Percentiles rank a stretch among this genome's conserved stretches.
Evolutionary conservation across 257 asterid genomes (phyloP).

Genomic region (Solanum paucissectum): DNA sequence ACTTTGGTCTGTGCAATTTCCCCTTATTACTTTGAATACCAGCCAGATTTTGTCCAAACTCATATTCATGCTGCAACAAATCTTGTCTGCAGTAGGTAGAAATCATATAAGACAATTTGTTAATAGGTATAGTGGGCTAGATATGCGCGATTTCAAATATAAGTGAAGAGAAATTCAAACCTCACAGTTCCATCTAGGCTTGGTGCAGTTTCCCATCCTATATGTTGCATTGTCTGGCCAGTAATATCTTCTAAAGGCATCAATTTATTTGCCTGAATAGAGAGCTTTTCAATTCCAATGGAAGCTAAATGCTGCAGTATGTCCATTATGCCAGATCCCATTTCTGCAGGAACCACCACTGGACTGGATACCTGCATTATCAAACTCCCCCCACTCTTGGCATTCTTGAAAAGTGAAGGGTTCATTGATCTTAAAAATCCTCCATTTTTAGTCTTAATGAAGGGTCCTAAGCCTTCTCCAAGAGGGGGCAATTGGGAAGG

Average conservation of each 20-base stretch:
- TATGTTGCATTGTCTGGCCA: constrained; percentile 69
- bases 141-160: not conserved
- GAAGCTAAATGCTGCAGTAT: constrained; percentile 76
- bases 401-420: constrained; percentile 53
- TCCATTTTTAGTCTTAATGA: constrained; percentile 69
- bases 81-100: constrained; percentile 39
- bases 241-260: constrained; percentile 93
- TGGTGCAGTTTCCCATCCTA: constrained; percentile 63
- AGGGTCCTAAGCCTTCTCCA: constrained; percentile 77
- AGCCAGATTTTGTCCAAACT: constrained; percentile 12
- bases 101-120: not conserved
- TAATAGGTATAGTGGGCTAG: not conserved
- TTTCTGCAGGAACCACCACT: constrained; percentile 90
- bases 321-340: constrained; percentile 89
- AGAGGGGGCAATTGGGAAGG: constrained; percentile 55
- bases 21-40: constrained; percentile 17
- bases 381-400: constrained; percentile 64
- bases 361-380: constrained; percentile 87
- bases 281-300: constrained; percentile 84
- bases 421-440: constrained; percentile 85
- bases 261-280: constrained; percentile 81
- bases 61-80: constrained; percentile 26
- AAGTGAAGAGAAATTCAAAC: constrained; percentile 17
- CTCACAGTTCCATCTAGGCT: constrained; percentile 56
- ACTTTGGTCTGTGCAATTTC: constrained; percentile 9